Conservation (phyloP, 106 monocot genomes). For the Allium cepa region DNA sequence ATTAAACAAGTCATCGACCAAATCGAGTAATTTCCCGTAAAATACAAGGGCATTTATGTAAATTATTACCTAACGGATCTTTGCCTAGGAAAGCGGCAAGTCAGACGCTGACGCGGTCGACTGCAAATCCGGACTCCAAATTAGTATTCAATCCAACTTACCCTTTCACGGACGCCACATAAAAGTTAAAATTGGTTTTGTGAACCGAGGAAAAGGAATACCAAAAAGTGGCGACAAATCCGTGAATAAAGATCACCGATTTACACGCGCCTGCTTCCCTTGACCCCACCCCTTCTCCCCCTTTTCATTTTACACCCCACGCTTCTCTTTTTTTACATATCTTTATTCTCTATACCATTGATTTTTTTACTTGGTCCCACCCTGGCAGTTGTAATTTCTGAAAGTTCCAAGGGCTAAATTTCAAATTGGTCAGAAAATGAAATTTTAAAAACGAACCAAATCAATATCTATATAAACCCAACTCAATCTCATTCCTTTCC, state of each 20-base stretch:
- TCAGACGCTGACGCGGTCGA: conserved; percentile 20
- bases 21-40: too few species aligned
- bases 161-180: background rate
- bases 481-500: background rate
- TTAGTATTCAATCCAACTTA: conserved; percentile 5
- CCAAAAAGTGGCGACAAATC: conserved; percentile 3
- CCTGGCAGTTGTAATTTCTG: too few species aligned
- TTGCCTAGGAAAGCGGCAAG: too few species aligned
- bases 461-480: conserved; percentile 15
- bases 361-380: background rate
- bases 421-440: background rate
- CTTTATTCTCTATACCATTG: background rate
- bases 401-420: too few species aligned
- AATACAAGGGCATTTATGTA: too few species aligned
- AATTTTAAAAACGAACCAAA: background rate
- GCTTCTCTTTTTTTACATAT: background rate
- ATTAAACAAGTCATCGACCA: too few species aligned
- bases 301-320: background rate
- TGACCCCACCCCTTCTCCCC: conserved; percentile 2
- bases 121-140: conserved; percentile 20
- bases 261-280: conserved; percentile 15
- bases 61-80: too few species aligned
- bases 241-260: conserved; percentile 8
- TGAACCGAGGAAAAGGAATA: background rate
- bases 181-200: background rate